Evolutionary conservation across 2,329 filamentous ascomycete genomes (phyloP), one percentile per base, ranked within the genome.

Genomic region (Pseudocercospora fijiensis): DNA sequence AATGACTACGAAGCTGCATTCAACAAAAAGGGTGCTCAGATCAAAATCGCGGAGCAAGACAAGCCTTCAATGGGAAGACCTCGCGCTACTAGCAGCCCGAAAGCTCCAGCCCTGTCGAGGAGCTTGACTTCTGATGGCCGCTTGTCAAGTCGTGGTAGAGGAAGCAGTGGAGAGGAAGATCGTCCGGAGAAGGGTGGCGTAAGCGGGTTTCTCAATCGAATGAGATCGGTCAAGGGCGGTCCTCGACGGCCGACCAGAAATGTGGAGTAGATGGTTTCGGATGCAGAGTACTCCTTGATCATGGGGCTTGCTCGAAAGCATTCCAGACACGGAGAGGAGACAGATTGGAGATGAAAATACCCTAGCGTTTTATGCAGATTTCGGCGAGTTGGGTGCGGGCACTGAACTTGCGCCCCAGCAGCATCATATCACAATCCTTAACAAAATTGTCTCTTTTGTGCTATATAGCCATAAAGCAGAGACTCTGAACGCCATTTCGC

Each of bases 211-310:
- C 76, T 96, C 66, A 90, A 86, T 58, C 86, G 91, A 60, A 91
- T 95, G 80, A 92, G 91, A 84, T 92, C 89, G 77, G 79, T 95
- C 78, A 93, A 91, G 81, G 88, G 89, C 57, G 86, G 86, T 30
- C 83, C 88, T 68, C 82, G 86, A 53, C 60, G 66, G 53, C 61
- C 64, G 24, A 55, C 64, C 61, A 70, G 45, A n/a, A 56, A 74
- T 27, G 68, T 76, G 56, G 73, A 76, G 3, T 76, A 78, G 64
- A 69, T 28, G 13, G 16, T n/a, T 53, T 10, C 13, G 26, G 16
- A 13, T 7, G 45, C 45, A 2, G 45, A 24, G 4, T 4, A 22
- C 11, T 24, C 9, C 4, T 3, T 20, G 3, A 20, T 49, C 7
- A 4, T 18, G 37, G 37, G 13, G 37, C 37, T 41, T 41, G 37